phyloP scores from a whole-genome alignment of 352 stramenopile genomes.

The Phytophthora pini region DNA sequence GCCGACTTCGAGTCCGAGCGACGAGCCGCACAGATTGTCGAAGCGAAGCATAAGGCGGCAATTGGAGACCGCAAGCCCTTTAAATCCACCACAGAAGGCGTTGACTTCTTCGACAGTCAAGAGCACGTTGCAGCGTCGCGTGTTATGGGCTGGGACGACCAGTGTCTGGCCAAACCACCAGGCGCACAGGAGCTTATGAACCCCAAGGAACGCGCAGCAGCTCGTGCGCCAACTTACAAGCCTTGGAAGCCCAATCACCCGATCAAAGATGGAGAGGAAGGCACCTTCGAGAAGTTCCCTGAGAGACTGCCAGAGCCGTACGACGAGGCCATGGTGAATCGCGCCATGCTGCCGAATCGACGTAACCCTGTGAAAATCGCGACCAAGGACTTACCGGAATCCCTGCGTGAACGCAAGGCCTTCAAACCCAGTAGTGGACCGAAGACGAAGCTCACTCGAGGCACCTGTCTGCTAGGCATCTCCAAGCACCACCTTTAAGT shows the following conservation, averaged over 20 bases:
- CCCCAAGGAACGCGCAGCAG: constrained; percentile 68
- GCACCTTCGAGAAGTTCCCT: constrained; percentile 76
- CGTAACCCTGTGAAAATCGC: constrained; percentile 75
- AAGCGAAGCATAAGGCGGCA: constrained; percentile 52
- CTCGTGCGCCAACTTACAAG: constrained; percentile 62
- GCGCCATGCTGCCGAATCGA: constrained; percentile 74
- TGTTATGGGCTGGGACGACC: constrained; percentile 73
- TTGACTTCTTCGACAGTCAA: constrained; percentile 80
- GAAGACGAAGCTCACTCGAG: constrained; percentile 78
- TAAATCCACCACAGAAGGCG: constrained; percentile 66
- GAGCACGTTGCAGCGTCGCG: constrained; percentile 71
- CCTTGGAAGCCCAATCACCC: constrained; percentile 75
- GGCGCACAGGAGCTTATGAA: constrained; percentile 74
- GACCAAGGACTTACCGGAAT: constrained; percentile 60
- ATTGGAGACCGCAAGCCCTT: constrained; percentile 78
- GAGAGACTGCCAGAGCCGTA: constrained; percentile 72
- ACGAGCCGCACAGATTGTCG: constrained; percentile 32
- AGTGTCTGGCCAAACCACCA: constrained; percentile 63
- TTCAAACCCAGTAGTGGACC: constrained; percentile 70
- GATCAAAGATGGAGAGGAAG: constrained; percentile 67
- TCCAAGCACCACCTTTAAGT: constrained; percentile 77
- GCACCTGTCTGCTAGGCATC: constrained; percentile 79
- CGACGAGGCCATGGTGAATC: constrained; percentile 75
- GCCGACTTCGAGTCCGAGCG: constrained; percentile 75
- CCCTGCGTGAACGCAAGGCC: constrained; percentile 71